Evolutionary conservation across 495 filamentous ascomycete species (phyloP).

Genomic region (Copromyces sp.): DNA sequence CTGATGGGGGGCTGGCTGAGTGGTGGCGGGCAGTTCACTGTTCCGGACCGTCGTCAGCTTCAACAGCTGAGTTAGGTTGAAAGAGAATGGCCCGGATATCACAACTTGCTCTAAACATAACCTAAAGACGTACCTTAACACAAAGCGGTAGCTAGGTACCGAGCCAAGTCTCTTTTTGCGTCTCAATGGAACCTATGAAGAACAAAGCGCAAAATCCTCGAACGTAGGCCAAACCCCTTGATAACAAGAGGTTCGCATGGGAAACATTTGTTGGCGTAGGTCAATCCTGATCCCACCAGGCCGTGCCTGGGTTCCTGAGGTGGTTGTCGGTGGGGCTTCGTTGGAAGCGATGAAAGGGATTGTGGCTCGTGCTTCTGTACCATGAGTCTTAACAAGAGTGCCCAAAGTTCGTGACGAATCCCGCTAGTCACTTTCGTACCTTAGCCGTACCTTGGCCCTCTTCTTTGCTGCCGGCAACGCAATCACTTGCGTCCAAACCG

Average conservation of each 20-base stretch:
- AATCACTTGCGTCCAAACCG: constrained; percentile 8
- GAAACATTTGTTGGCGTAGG: not conserved
- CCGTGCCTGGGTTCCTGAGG: not conserved
- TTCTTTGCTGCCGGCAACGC: constrained; percentile 7
- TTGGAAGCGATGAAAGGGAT: not conserved
- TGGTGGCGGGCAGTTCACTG: not conserved
- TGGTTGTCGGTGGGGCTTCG: not conserved
- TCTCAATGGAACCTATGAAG: not conserved
- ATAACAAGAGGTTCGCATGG: not conserved
- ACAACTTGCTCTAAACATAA: not conserved
- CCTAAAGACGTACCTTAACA: not conserved
- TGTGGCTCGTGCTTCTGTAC: not conserved
- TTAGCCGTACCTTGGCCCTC: not conserved
- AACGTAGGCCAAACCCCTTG: not conserved
- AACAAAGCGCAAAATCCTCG: not conserved
- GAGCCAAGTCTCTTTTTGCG: not conserved
- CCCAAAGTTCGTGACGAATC: not conserved
- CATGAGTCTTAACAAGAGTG: not conserved
- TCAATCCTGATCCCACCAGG: not conserved
- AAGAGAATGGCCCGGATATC: not conserved
- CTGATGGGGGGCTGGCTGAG: not conserved
- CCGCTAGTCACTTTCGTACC: not conserved
- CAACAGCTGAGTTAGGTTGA: not conserved
- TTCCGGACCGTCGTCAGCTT: not conserved
- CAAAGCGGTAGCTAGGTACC: not conserved